Conservation (phyloP, 176 grass and related monocot genomes). For the Coix lacrymajobi region DNA sequence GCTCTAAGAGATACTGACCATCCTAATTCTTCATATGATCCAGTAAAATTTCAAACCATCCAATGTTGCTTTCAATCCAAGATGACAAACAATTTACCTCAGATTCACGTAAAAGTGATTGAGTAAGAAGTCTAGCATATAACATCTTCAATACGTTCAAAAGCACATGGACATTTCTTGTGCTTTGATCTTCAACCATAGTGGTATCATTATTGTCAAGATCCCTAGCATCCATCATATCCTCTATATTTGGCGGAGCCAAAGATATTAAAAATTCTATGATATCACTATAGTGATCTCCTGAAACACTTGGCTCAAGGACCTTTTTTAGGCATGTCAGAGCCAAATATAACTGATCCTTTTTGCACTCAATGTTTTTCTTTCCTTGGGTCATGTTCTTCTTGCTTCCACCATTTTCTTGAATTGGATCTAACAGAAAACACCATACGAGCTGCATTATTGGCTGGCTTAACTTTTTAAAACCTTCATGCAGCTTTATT, state of each 20-base stretch:
- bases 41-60: conserved; percentile 14
- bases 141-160: conserved; percentile 56
- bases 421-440: conserved; percentile 40
- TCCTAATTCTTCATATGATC: neutral
- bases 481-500: conserved; percentile 33
- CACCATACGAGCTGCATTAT: conserved; percentile 64
- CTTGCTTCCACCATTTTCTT: conserved; percentile 40
- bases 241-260: conserved; percentile 37
- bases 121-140: conserved; percentile 42
- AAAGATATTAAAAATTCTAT: conserved; percentile 46
- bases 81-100: conserved; percentile 57
- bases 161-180: conserved; percentile 35
- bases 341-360: conserved; percentile 58
- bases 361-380: conserved; percentile 50
- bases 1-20: neutral
- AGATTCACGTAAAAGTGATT: conserved; percentile 66
- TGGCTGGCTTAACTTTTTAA: conserved; percentile 49
- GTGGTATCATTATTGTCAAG: conserved; percentile 8
- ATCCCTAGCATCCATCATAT: conserved; percentile 17
- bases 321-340: conserved; percentile 62
- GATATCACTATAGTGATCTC: conserved; percentile 31
- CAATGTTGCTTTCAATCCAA: neutral
- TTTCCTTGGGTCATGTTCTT: conserved; percentile 57
- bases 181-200: conserved; percentile 13
- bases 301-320: conserved; percentile 52